Evolutionary conservation across 352 stramenopile species (phyloP).

Genomic region (Pythium oligandrum): DNA sequence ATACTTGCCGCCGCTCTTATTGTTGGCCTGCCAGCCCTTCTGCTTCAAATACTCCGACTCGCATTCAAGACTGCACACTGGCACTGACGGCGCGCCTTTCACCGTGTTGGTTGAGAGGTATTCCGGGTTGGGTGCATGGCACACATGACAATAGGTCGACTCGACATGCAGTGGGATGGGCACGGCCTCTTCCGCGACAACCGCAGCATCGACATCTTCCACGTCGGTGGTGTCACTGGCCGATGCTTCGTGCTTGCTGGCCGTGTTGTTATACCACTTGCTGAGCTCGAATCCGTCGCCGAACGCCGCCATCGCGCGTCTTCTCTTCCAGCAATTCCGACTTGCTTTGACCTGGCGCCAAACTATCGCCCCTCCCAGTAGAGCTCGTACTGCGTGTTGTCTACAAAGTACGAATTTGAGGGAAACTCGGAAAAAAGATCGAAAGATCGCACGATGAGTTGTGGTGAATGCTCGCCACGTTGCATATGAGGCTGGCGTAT

Average conservation of each 20-base stretch:
- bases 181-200: conserved; percentile 16
- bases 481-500: too few relatives aligned
- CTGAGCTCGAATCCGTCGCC: conserved; percentile 71
- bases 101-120: conserved; percentile 60
- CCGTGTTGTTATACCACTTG: conserved; percentile 71
- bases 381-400: conserved; percentile 4
- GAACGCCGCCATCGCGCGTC: conserved; percentile 26
- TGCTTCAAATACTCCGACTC: conserved; percentile 52
- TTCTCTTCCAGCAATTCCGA: neutral
- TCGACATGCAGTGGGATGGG: conserved; percentile 11
- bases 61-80: conserved; percentile 66
- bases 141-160: conserved; percentile 53
- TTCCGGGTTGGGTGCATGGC: conserved; percentile 46
- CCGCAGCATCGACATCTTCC: conserved; percentile 23
- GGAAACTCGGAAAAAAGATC: neutral
- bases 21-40: conserved; percentile 22
- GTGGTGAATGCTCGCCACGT: too few relatives aligned
- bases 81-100: conserved; percentile 42
- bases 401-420: conserved; percentile 28
- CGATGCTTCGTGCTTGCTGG: conserved; percentile 12
- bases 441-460: too few relatives aligned
- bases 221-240: conserved; percentile 38
- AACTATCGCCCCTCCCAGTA: conserved; percentile 10
- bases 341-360: neutral
- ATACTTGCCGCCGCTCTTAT: conserved; percentile 23